These are phyloP conservation scores for Psilocybe azurescens DNA, from an alignment of 768 basidiomycete species.

Conservation along the genomic window DNA sequence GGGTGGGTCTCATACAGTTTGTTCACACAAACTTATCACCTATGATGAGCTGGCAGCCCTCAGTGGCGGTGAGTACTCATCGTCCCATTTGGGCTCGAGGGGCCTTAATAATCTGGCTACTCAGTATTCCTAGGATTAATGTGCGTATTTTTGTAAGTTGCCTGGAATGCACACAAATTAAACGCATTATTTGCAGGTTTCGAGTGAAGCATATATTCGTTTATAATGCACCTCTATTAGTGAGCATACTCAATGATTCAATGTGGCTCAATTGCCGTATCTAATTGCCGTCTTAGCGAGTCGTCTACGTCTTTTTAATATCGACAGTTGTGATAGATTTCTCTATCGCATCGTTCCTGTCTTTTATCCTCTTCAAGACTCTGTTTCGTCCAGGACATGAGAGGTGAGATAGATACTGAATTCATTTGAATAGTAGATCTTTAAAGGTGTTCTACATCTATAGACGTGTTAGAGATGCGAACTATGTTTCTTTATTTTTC, in stretches of 20 bases:
- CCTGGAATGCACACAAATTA: too few species aligned
- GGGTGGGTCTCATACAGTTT: not conserved
- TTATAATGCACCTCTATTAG: not conserved
- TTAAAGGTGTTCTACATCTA: not conserved
- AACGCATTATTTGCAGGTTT: not conserved
- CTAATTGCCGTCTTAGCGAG: not conserved
- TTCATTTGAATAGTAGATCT: not conserved
- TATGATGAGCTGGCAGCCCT: too few species aligned
- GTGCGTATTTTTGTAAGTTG: not conserved
- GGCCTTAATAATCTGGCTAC: not conserved
- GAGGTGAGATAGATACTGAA: not conserved
- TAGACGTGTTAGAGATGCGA: constrained; percentile 10
- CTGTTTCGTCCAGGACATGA: constrained; percentile 2
- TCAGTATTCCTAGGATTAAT: not conserved
- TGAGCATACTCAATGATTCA: not conserved
- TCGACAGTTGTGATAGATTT: not conserved
- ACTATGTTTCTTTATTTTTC: constrained; percentile 18
- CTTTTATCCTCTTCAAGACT: constrained; percentile 13
- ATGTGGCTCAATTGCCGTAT: not conserved
- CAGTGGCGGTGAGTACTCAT: too few species aligned
- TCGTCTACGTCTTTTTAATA: not conserved
- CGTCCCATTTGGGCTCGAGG: too few species aligned
- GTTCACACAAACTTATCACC: too few species aligned
- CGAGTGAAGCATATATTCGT: not conserved
- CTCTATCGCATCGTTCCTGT: constrained; percentile 15